phyloP scores from a whole-genome alignment of 768 basidiomycete genomes.

The Boletus fagicola region DNA sequence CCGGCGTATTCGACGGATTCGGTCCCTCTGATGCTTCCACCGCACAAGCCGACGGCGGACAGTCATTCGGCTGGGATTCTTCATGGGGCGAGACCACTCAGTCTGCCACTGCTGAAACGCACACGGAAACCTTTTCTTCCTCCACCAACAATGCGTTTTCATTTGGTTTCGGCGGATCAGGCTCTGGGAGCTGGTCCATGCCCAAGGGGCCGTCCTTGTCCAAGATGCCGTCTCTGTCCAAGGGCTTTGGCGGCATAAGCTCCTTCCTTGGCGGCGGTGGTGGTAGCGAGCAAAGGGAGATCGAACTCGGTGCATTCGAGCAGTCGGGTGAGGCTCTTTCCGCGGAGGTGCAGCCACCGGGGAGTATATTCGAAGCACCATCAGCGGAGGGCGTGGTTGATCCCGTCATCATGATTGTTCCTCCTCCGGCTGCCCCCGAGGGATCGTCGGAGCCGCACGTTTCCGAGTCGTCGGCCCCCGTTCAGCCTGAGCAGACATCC shows the following conservation, averaged over 20 bases:
- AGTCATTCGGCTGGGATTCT: neutral
- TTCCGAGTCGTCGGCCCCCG: neutral
- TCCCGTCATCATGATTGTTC: neutral
- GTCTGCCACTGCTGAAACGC: neutral
- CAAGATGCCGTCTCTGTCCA: neutral
- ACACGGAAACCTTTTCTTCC: neutral
- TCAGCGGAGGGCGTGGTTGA: neutral
- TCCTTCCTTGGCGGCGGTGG: slow-evolving; percentile 1
- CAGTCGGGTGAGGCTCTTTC: neutral
- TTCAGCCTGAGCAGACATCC: neutral
- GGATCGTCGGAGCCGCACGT: neutral
- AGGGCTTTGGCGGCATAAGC: neutral
- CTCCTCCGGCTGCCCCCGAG: neutral
- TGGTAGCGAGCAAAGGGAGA: neutral
- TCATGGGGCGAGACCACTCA: slow-evolving; percentile 1
- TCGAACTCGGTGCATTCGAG: neutral
- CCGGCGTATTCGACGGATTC: neutral
- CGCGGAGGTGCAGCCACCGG: neutral
- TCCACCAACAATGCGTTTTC: neutral
- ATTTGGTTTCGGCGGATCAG: slow-evolving; percentile 4
- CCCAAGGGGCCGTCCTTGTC: neutral
- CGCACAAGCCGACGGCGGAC: neutral
- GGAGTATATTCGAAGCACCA: neutral
- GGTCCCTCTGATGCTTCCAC: neutral
- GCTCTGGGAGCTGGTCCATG: neutral